These are phyloP conservation scores for Biscogniauxia sp. DNA, from an alignment of 2,329 filamentous ascomycete genomes.

Conservation along the genomic window DNA sequence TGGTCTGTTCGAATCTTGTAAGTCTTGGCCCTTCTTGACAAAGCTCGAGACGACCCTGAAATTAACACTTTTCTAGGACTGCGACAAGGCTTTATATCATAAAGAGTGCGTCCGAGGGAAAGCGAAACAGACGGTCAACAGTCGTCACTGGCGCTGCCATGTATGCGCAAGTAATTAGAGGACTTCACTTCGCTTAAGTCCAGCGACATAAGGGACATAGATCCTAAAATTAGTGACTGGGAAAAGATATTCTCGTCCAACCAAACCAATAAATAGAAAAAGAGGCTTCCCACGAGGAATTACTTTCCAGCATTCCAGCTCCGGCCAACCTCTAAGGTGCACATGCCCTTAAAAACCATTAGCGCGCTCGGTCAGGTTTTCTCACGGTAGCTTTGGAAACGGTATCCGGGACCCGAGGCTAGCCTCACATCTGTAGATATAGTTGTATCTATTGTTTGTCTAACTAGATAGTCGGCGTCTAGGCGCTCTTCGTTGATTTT, in stretches of 20 bases:
- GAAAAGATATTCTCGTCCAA: not conserved
- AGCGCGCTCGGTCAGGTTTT: too few species aligned
- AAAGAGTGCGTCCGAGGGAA: conserved; percentile 41
- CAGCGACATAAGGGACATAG: not conserved
- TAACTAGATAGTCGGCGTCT: not conserved
- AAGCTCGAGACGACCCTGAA: conserved; percentile 3
- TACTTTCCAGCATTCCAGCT: not conserved
- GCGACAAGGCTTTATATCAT: conserved; percentile 48
- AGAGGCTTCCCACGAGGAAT: not conserved
- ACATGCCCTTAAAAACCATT: too few species aligned
- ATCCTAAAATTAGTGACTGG: not conserved
- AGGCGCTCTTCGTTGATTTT: not conserved
- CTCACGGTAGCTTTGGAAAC: too few species aligned
- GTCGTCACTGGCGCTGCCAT: conserved; percentile 45
- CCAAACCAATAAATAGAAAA: not conserved
- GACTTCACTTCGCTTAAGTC: conserved; percentile 4
- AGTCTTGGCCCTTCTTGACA: conserved; percentile 20
- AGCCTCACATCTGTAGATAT: not conserved
- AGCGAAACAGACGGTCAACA: conserved; percentile 36
- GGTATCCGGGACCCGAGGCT: not conserved
- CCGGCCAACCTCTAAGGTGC: not conserved
- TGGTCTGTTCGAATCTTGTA: conserved; percentile 52
- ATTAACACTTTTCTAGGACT: conserved; percentile 15
- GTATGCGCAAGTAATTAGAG: conserved; percentile 28
- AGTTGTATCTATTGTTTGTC: not conserved